Percentiles rank a stretch among this genome's conserved stretches.
Evolutionary conservation across 495 filamentous ascomycete species (phyloP).

Genomic region (Hypomontagnella submonticulosa): DNA sequence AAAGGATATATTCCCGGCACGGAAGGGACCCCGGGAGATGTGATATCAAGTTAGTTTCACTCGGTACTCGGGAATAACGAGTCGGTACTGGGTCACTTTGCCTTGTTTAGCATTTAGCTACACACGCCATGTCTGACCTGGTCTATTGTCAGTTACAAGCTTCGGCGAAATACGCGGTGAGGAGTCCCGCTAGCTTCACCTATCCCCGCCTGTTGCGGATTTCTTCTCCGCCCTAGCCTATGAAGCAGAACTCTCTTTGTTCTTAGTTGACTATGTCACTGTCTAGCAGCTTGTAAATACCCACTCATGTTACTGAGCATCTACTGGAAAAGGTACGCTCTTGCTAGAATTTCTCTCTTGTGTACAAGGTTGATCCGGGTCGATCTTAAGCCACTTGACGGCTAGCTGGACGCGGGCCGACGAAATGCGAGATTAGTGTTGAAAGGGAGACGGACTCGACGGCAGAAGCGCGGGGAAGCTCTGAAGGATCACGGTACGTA

Average conservation of each 20-base stretch:
- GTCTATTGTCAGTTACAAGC: background rate
- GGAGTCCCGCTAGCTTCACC: background rate
- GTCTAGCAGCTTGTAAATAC: too few species aligned
- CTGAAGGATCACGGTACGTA: slow-evolving; percentile 22
- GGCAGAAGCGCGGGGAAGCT: slow-evolving; percentile 24
- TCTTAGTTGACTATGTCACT: too few species aligned
- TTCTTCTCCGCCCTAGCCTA: background rate
- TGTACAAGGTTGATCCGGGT: background rate
- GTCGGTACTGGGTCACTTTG: slow-evolving; percentile 9
- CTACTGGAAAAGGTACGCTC: too few species aligned
- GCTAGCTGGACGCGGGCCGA: slow-evolving; percentile 11
- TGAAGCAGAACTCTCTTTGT: background rate
- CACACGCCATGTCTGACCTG: background rate
- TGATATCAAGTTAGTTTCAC: slow-evolving; percentile 1
- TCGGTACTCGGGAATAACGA: slow-evolving; percentile 26
- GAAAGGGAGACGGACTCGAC: background rate
- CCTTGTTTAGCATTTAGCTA: background rate
- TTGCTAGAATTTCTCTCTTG: background rate
- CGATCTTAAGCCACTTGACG: background rate
- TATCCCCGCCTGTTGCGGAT: slow-evolving; percentile 6
- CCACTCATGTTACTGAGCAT: too few species aligned
- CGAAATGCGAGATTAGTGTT: slow-evolving; percentile 14
- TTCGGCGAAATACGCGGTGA: slow-evolving; percentile 27
- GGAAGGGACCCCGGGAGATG: slow-evolving; percentile 7
- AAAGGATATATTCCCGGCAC: background rate